These are phyloP conservation scores for Thamnidium elegans DNA, from an alignment of 192 early-diverging fungal genomes.

Conservation along the genomic window DNA sequence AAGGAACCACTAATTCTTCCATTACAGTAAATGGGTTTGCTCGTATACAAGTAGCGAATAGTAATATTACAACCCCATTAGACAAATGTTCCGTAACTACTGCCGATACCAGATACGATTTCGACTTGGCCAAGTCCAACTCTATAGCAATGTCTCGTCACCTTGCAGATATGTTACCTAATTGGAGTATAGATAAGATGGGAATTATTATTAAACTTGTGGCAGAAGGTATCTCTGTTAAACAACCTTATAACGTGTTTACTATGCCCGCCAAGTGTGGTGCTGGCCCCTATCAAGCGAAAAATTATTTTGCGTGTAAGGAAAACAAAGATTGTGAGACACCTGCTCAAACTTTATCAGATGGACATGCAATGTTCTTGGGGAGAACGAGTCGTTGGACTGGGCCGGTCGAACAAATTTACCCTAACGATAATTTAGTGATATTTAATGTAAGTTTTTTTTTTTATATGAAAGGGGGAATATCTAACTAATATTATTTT, in stretches of 20 bases:
- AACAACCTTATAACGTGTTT: conserved; percentile 12
- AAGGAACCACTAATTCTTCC: not conserved
- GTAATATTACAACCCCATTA: not conserved
- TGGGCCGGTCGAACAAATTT: not conserved
- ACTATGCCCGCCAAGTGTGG: not conserved
- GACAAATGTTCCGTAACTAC: not conserved
- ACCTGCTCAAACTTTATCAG: not conserved
- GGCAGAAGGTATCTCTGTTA: not conserved
- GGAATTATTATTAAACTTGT: not conserved
- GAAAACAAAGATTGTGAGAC: not conserved
- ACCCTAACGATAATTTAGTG: not conserved
- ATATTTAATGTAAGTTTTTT: conserved; percentile 6
- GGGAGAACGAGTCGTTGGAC: not conserved
- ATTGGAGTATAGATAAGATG: conserved; percentile 6
- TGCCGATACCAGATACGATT: not conserved
- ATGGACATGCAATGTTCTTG: conserved; percentile 2
- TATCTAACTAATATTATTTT: too few species aligned
- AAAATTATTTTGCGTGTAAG: conserved; percentile 3
- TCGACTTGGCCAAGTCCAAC: not conserved
- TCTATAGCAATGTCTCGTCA: not conserved
- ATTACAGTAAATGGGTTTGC: conserved; percentile 4
- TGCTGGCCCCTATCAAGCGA: too few species aligned
- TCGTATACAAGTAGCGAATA: not conserved
- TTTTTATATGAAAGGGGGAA: not conserved
- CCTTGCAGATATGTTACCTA: conserved; percentile 6